Evolutionary conservation across 257 asterid genomes (phyloP), one percentile per base, ranked within the genome.

Genomic region (Thymus quinquecostatus): DNA sequence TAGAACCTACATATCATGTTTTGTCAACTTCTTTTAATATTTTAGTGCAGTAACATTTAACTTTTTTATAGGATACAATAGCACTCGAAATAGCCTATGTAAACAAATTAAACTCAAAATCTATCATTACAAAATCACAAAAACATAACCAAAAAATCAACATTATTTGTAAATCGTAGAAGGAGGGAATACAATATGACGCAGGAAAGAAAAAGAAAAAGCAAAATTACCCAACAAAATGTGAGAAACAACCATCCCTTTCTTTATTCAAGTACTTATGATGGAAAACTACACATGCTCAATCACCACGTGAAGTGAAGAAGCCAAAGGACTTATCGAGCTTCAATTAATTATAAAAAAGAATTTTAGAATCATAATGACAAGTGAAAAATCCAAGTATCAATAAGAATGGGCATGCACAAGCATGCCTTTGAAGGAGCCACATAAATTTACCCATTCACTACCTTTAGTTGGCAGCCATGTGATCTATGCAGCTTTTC

Each of bases 401-500:
- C 43, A 43, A 43, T 14, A 57, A 59, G 32, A 33, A 45, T 30
- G 21, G 50, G 38, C 2, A 40, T n/a, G 66, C 12, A 34, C 13
- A 60, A 60, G 66, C 47, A 70, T 53, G 64, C 32, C 49, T 68
- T 50, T 49, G 64, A 68, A 33, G 66, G 11, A 34, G 73, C 33
- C 58, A 32, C 72, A 64, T 64, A 48, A 45, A 74, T 67, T 68
- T 63, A 67, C 70, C 3, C 67, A 69, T 66, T 50, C 10, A 14
- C 62, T 6, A 60, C 70, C 69, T 75, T 68, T 68, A 68, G 75
- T 68, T 60, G 75, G 70, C 58, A 60, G 21, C 69, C 79, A 75
- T 68, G 79, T 75, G 70, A 51, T 68, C n/a, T 75, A 9, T 50
- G 70, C 79, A 60, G 75, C 75, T 75, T 68, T 55, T 68, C 68